A percentile compares a stretch with the other conserved stretches of the same genome.
These are phyloP conservation scores for Holtermannia corniformis DNA, from an alignment of 768 basidiomycete genomes.

Conservation along the genomic window DNA sequence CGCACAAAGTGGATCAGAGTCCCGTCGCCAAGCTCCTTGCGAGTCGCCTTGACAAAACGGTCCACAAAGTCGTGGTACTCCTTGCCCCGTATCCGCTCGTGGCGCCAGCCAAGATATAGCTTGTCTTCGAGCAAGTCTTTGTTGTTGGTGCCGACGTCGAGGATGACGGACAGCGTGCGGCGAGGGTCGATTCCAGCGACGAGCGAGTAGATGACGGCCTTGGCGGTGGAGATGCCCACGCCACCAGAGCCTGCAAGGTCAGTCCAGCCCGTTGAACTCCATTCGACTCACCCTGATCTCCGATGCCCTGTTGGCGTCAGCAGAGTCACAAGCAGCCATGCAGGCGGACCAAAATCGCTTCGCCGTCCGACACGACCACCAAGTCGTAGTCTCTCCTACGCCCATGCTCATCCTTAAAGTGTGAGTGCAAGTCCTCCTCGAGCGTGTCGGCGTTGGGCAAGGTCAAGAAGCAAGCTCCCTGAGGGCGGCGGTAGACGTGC, in stretches of 20 bases:
- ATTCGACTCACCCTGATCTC: neutral
- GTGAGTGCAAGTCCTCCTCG: conserved; percentile 55
- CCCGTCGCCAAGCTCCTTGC: conserved; percentile 59
- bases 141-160: conserved; percentile 43
- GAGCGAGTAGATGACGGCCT: conserved; percentile 56
- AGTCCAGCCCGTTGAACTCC: neutral
- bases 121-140: conserved; percentile 31
- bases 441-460: conserved; percentile 56
- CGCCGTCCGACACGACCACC: conserved; percentile 40
- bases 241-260: conserved; percentile 32
- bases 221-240: conserved; percentile 47
- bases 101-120: conserved; percentile 52
- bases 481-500: conserved; percentile 65
- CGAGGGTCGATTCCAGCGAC: conserved; percentile 44
- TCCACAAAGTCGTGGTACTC: conserved; percentile 71
- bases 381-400: neutral
- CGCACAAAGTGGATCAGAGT: conserved; percentile 71
- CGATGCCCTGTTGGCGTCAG: neutral
- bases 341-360: conserved; percentile 28
- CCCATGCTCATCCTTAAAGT: neutral
- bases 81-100: conserved; percentile 60
- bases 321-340: conserved; percentile 22
- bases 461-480: conserved; percentile 59
- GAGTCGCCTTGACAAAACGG: conserved; percentile 68
- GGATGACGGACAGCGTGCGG: conserved; percentile 40